Base-by-base conservation (phyloP, 441 rosid genomes). In the Hura crepitans region DNA sequence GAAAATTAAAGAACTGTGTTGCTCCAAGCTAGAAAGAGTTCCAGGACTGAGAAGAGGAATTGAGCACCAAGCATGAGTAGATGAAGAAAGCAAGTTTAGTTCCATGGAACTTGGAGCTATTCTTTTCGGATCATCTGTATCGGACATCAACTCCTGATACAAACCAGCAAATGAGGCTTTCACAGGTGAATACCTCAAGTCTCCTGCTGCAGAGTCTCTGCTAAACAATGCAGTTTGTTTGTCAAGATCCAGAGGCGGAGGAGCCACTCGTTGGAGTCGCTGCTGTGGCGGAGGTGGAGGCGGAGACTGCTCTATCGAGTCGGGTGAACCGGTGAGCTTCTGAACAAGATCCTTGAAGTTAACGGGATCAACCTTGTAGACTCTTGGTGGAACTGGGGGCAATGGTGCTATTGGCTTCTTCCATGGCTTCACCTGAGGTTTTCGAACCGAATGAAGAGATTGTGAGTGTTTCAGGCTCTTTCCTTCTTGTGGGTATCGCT, bases 311-410 rank as follows among this genome's bases (percentile, higher is more conserved):
- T 25, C 55, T 0, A 4, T 9, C 14, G 6, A 10, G 8, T 65
- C 76, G 6, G 86, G 76, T 23, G 86, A 78, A 30, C 90, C 96
- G 1, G 98, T 93, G 30, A 93, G 90, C 80, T 78, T 70, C 78
- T 91, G 97, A 70, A 93, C 98, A 77, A 89, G 83, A 35, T 85
- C 89, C 75, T 84, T 75, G 84, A 93, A 93, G 80, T 93, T 78
- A 0, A 78, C 49, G 25, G 91, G 83, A 39, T 90, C 89, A 7
- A 93, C 98, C 70, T 65, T 77, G 85, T 87, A 93, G 17, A 90
- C 82, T 62, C 71, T 84, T 0, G 91, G 86, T 17, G 82, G 83
- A 43, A 75, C 78, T 20, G 93, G 87, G 6, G 87, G 87, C 73
- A 80, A 68, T 22, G 90, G 97, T 5, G 86, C 88, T 42, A 85